Conservation (phyloP, 805 yeast species). For the Starmerella etchellsii region DNA sequence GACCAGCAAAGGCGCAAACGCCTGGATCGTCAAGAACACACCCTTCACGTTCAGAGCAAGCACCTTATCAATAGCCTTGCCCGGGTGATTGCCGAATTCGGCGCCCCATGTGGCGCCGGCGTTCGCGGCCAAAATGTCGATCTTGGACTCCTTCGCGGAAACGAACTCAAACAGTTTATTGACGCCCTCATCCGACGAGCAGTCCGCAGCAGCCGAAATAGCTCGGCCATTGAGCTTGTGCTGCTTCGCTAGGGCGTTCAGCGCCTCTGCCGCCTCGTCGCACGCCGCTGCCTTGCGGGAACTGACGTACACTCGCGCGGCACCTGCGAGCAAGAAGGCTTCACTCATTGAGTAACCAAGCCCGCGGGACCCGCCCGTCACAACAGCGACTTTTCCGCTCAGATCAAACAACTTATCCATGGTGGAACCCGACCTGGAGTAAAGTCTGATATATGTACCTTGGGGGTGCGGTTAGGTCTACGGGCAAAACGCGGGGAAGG, state of each 20-base stretch:
- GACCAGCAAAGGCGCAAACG: slow-evolving; percentile 45
- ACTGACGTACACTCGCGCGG: slow-evolving; percentile 46
- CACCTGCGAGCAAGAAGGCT: slow-evolving; percentile 48
- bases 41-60: slow-evolving; percentile 52
- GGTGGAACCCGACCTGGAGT: too few species aligned
- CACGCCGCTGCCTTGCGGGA: slow-evolving; percentile 54
- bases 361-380: slow-evolving; percentile 69
- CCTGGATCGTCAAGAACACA: slow-evolving; percentile 53
- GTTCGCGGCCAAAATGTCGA: slow-evolving; percentile 57
- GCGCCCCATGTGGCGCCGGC: slow-evolving; percentile 79
- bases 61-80: slow-evolving; percentile 48
- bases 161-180: slow-evolving; percentile 32
- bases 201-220: slow-evolving; percentile 44
- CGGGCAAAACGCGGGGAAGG: too few species aligned
- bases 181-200: slow-evolving; percentile 39
- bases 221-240: slow-evolving; percentile 28
- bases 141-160: slow-evolving; percentile 30
- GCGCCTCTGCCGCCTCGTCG: slow-evolving; percentile 37
- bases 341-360: slow-evolving; percentile 60
- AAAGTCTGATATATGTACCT: too few species aligned
- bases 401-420: slow-evolving; percentile 27
- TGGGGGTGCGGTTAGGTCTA: too few species aligned
- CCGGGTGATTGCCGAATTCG: slow-evolving; percentile 46
- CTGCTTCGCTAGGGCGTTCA: slow-evolving; percentile 23
- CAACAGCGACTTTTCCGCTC: slow-evolving; percentile 49